Evolutionary conservation across 305 asterid species (phyloP), one percentile per base, ranked within the genome.

Genomic region (Stenogyne calaminthoides): DNA sequence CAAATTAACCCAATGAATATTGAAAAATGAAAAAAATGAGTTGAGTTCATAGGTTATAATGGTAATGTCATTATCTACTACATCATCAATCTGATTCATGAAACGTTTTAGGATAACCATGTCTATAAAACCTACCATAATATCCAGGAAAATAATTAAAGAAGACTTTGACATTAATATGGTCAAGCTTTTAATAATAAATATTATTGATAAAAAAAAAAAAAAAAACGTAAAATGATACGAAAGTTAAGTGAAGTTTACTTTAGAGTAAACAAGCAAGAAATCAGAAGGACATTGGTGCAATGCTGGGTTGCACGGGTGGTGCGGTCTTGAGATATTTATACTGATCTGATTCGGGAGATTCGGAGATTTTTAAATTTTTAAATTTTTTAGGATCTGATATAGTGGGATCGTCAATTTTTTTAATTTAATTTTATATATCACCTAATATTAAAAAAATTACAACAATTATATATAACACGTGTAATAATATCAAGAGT

Each of bases 171-270:
- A 68, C 12, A 57, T 69, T 2, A 37, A 59, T 40, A 60, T 66
- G 55, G 80, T 66, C 69, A 19, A 52, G 16, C 60, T 59, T 69
- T 59, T 69, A 63, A 27, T 60, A 61, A 3, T 59, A 27, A n/a
- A n/a, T n/a, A n/a, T n/a, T n/a, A n/a, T n/a, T 58, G 59, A 75
- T 32, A 42, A 34, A 70, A n/a, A 59, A 44, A 73, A 74, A 69
- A 52, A n/a, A n/a, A n/a, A n/a, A n/a, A n/a, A 67, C 80, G 82
- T 58, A 65, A 44, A 73, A 57, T 49, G 74, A 64, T 19, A 22
- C 8, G 71, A 55, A 56, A 37, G 63, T 71, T 52, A 40, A 22
- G 64, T 73, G 72, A 80, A 80, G 70, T 77, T 72, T 64, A 69
- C 72, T 57, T 64, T 16, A 25, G 46, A 54, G 14, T 32, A 16